Evolutionary conservation across 192 early-diverging fungal species (phyloP).

Genomic region (Coemansia nantahalensis): DNA sequence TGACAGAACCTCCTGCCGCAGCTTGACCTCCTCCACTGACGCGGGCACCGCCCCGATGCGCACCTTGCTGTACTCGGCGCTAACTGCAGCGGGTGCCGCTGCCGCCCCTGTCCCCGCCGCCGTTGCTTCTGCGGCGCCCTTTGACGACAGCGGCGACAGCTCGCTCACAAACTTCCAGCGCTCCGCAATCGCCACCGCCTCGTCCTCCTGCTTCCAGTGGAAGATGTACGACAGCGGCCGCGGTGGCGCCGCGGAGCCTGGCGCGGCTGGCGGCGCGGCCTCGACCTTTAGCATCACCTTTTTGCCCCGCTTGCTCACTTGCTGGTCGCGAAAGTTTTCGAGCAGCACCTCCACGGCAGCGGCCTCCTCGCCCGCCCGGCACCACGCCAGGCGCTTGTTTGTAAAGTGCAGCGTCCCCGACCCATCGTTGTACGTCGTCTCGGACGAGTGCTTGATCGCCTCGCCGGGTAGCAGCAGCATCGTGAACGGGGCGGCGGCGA

Average conservation of each 20-base stretch:
- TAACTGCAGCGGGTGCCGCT: slow-evolving; percentile 5
- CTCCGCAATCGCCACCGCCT: slow-evolving; percentile 53
- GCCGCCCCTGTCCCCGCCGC: slow-evolving; percentile 1
- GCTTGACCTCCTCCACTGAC: slow-evolving; percentile 60
- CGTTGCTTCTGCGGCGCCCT: too few species aligned
- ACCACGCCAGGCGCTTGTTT: slow-evolving; percentile 59
- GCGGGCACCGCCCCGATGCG: slow-evolving; percentile 44
- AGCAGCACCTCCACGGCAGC: slow-evolving; percentile 52
- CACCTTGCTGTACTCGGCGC: slow-evolving; percentile 41
- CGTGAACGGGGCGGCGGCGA: too few species aligned
- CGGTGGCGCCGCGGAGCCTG: slow-evolving; percentile 18
- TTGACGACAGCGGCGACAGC: slow-evolving; percentile 24
- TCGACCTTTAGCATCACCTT: slow-evolving; percentile 60
- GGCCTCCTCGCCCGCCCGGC: slow-evolving; percentile 39
- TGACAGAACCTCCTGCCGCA: slow-evolving; percentile 61
- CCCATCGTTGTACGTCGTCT: slow-evolving; percentile 27
- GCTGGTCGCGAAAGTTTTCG: slow-evolving; percentile 31
- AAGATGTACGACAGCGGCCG: slow-evolving; percentile 1
- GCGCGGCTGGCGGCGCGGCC: slow-evolving; percentile 7
- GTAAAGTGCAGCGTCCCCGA: slow-evolving; percentile 54
- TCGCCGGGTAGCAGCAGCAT: slow-evolving; percentile 26
- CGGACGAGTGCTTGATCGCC: slow-evolving; percentile 27
- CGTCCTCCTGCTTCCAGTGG: slow-evolving; percentile 37
- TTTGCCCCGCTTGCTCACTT: slow-evolving; percentile 50
- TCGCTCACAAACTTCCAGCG: slow-evolving; percentile 42